Percentiles rank a stretch among this genome's conserved stretches.
These are phyloP conservation scores for Platismatia glauca DNA, from an alignment of 495 filamentous ascomycete genomes.

Conservation along the genomic window DNA sequence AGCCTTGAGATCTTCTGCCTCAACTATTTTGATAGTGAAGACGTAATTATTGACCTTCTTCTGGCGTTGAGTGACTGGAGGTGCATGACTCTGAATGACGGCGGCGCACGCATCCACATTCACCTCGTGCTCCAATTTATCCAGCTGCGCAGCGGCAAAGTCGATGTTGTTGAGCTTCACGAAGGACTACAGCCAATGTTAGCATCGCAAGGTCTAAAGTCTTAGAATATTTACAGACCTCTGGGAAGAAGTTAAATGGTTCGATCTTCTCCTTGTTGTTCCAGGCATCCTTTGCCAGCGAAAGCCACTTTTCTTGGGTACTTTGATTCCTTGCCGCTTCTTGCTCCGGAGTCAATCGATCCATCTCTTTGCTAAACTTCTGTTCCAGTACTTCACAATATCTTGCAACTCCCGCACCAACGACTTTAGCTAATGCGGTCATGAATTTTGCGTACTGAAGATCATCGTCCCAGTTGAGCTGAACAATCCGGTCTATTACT, in stretches of 20 bases:
- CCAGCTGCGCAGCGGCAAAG: constrained; percentile 80
- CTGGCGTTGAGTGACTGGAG: constrained; percentile 45
- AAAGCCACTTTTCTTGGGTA: constrained; percentile 82
- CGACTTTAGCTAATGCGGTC: constrained; percentile 85
- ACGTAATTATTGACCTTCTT: constrained; percentile 73
- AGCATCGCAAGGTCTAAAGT: neutral
- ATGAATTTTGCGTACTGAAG: constrained; percentile 93
- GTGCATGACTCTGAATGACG: constrained; percentile 57
- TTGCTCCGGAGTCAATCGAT: constrained; percentile 79
- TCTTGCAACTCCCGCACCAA: constrained; percentile 70
- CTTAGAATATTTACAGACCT: constrained; percentile 49
- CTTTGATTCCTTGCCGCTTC: constrained; percentile 66
- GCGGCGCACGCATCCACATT: constrained; percentile 92
- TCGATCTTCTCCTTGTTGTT: constrained; percentile 88
- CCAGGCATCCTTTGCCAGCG: constrained; percentile 93
- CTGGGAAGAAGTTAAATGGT: constrained; percentile 93
- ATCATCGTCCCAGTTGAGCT: constrained; percentile 87
- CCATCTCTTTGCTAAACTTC: constrained; percentile 86
- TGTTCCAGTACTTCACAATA: constrained; percentile 91
- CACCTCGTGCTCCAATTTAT: constrained; percentile 79
- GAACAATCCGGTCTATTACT: constrained; percentile 72
- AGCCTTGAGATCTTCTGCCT: constrained; percentile 96
- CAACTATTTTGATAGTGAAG: constrained; percentile 98
- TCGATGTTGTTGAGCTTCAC: constrained; percentile 98
- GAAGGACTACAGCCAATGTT: constrained; percentile 57